These are phyloP conservation scores for Zymoseptoria ardabiliae DNA, from an alignment of 2,329 filamentous ascomycete species.

Conservation along the genomic window DNA sequence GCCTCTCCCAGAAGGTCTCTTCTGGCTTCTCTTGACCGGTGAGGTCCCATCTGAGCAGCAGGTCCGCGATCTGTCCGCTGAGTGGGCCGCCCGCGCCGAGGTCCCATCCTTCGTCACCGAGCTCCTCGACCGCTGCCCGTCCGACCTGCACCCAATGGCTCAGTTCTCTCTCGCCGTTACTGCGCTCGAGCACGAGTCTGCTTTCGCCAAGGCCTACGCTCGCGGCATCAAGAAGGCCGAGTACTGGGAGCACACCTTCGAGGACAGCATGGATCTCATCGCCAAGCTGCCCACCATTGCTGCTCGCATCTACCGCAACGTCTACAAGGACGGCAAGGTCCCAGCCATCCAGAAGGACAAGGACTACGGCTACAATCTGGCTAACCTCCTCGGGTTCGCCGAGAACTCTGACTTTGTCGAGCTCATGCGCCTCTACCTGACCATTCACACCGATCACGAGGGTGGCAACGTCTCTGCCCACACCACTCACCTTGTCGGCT, in stretches of 20 bases:
- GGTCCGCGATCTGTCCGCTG: conserved; percentile 93
- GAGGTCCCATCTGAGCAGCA: conserved; percentile 98
- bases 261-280: conserved; percentile 99
- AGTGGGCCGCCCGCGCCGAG: conserved; percentile 96
- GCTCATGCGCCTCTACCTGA: conserved; percentile 97
- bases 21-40: conserved; percentile 98
- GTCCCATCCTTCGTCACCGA: conserved; percentile 98
- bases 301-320: conserved; percentile 98
- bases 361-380: conserved; percentile 99
- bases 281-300: conserved; percentile 98
- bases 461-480: conserved; percentile 97
- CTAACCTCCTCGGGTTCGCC: conserved; percentile 97
- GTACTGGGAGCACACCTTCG: conserved; percentile 99
- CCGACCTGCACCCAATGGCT: conserved; percentile 98
- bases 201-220: conserved; percentile 96
- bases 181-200: conserved; percentile 95
- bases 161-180: conserved; percentile 98
- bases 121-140: conserved; percentile 99
- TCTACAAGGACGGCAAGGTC: conserved; percentile 99
- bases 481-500: conserved; percentile 88
- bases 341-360: conserved; percentile 94
- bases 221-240: conserved; percentile 99
- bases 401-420: conserved; percentile 95
- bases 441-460: conserved; percentile 99
- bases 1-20: conserved; percentile 96